Evolutionary conservation across 768 basidiomycete species (phyloP).

Genomic region (Rhodotorula toruloides): DNA sequence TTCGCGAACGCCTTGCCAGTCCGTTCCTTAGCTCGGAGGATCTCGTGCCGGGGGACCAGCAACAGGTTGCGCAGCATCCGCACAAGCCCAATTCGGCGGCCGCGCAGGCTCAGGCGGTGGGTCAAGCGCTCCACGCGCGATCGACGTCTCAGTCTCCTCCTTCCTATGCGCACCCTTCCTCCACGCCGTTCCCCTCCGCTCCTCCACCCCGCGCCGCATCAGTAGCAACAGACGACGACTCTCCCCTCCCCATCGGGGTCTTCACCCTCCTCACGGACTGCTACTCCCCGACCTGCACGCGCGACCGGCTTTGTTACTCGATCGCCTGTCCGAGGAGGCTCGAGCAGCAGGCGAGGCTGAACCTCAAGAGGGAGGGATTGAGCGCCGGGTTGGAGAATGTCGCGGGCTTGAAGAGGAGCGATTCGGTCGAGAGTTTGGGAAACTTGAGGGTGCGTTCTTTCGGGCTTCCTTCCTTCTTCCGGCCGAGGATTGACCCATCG

Average conservation of each 20-base stretch:
- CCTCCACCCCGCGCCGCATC: too few species aligned
- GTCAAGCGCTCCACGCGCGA: background rate
- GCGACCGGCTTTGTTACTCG: conserved; percentile 91
- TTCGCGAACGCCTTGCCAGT: conserved; percentile 72
- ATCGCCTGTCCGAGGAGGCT: conserved; percentile 84
- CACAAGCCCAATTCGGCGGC: conserved; percentile 21
- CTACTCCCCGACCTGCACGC: conserved; percentile 93
- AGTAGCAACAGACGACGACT: conserved; percentile 45
- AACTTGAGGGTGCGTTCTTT: conserved; percentile 62
- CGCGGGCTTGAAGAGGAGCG: conserved; percentile 60
- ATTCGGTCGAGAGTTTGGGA: conserved; percentile 71
- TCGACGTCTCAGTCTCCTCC: too few species aligned
- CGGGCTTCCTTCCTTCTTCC: background rate
- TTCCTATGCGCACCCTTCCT: too few species aligned
- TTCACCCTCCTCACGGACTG: conserved; percentile 96
- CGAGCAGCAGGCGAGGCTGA: conserved; percentile 74
- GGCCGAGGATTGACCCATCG: background rate
- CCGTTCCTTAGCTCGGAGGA: conserved; percentile 60
- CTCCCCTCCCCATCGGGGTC: conserved; percentile 72
- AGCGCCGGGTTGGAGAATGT: conserved; percentile 62
- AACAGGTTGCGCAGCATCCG: conserved; percentile 13
- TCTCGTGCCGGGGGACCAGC: conserved; percentile 7
- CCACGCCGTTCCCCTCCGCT: too few species aligned
- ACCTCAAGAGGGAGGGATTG: conserved; percentile 62
- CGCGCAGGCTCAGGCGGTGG: conserved; percentile 18